phyloP scores from a whole-genome alignment of 345 rosid genomes.

The Ricinus communis region DNA sequence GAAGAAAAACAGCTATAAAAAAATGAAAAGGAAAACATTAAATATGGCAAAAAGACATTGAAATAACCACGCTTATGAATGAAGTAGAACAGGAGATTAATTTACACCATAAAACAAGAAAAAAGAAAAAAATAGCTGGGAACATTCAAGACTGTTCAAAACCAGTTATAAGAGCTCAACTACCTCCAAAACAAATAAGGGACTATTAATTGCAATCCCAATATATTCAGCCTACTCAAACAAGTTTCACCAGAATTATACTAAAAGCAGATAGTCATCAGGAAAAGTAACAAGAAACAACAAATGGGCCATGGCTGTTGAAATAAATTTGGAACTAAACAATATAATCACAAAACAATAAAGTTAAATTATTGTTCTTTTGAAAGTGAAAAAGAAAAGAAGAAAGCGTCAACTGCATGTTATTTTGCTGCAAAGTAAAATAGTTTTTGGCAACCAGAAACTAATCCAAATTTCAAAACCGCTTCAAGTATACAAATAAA shows the following conservation, averaged over 20 bases:
- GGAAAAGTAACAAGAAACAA: not conserved
- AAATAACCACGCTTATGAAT: not conserved
- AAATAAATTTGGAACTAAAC: not conserved
- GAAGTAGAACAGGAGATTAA: not conserved
- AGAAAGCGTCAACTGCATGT: not conserved
- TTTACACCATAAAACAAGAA: not conserved
- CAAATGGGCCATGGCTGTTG: not conserved
- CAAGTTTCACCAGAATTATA: not conserved
- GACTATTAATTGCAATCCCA: not conserved
- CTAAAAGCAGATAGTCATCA: not conserved
- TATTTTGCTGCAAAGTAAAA: not conserved
- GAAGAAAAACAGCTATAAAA: not conserved
- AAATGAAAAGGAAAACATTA: conserved; percentile 4
- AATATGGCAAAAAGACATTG: not conserved
- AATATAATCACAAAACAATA: not conserved
- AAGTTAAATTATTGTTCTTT: not conserved
- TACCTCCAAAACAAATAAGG: not conserved
- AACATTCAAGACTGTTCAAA: not conserved
- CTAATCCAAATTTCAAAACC: too few species aligned
- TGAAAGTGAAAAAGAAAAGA: too few species aligned
- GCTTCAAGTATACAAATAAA: not conserved
- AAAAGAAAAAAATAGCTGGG: not conserved
- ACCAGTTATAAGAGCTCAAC: not conserved
- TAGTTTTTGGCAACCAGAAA: not conserved
- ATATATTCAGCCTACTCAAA: not conserved